Conservation (phyloP, 2,329 filamentous ascomycete species). For the Berkeleyomyces rouxiae region DNA sequence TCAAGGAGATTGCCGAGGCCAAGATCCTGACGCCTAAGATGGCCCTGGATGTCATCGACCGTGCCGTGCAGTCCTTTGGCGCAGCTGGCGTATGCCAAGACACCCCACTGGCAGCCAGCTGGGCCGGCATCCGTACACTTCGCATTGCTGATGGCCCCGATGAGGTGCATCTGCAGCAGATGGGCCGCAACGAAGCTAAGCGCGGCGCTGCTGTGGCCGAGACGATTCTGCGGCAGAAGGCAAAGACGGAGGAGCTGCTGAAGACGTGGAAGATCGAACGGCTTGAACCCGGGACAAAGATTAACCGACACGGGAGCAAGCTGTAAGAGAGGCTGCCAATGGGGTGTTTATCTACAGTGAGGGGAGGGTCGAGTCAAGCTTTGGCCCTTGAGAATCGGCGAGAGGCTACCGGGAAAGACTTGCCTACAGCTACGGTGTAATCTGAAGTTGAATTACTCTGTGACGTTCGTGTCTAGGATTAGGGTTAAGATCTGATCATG, state of each 20-base stretch:
- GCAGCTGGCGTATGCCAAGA: conserved; percentile 87
- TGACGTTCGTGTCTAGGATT: too few species aligned
- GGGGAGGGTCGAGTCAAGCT: too few species aligned
- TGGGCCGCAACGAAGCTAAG: conserved; percentile 68
- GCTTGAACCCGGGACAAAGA: conserved; percentile 35
- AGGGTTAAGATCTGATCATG: too few species aligned
- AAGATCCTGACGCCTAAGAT: conserved; percentile 81
- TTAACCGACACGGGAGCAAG: conserved; percentile 28
- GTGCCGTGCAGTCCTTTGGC: conserved; percentile 83
- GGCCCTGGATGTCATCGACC: conserved; percentile 76
- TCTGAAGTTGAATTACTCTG: too few species aligned
- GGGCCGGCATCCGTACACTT: conserved; percentile 65
- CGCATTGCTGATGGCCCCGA: conserved; percentile 86
- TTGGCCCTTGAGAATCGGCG: too few species aligned
- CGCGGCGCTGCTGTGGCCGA: conserved; percentile 42
- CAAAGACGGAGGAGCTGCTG: conserved; percentile 49
- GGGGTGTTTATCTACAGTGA: too few species aligned
- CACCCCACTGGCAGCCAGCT: conserved; percentile 75
- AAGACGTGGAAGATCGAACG: conserved; percentile 35
- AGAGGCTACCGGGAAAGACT: too few species aligned
- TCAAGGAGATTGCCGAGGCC: conserved; percentile 87
- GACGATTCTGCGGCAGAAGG: conserved; percentile 46
- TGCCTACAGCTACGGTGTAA: too few species aligned
- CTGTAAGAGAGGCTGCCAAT: neutral
- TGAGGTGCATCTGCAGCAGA: conserved; percentile 77